Percentiles rank a stretch among this genome's conserved stretches.
These are phyloP conservation scores for Botrytis deweyae DNA, from an alignment of 2,329 filamentous ascomycete genomes.

Conservation along the genomic window DNA sequence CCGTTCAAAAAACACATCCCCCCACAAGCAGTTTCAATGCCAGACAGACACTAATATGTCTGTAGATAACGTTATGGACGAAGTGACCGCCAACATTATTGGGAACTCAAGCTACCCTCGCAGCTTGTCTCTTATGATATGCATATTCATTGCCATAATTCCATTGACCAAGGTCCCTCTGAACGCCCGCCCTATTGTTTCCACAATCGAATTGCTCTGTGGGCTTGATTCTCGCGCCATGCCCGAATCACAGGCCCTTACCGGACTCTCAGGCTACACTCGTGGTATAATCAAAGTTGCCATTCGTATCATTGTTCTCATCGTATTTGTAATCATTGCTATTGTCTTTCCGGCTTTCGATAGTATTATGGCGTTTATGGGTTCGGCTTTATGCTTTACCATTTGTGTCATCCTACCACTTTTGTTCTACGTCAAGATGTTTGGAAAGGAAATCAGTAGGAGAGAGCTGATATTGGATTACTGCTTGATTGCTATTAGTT, in stretches of 20 bases:
- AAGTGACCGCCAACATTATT: slow-evolving; percentile 89
- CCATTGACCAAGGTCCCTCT: slow-evolving; percentile 94
- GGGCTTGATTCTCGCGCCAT: slow-evolving; percentile 55
- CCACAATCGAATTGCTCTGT: slow-evolving; percentile 76
- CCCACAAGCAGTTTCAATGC: neutral
- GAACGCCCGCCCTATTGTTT: slow-evolving; percentile 83
- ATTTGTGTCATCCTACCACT: slow-evolving; percentile 92
- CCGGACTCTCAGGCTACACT: slow-evolving; percentile 56
- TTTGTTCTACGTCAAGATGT: slow-evolving; percentile 87
- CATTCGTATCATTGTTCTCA: slow-evolving; percentile 64
- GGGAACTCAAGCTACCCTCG: slow-evolving; percentile 71
- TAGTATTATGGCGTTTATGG: slow-evolving; percentile 74
- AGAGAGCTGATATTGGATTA: slow-evolving; percentile 67
- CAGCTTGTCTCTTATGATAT: slow-evolving; percentile 73
- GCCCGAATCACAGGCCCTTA: slow-evolving; percentile 47
- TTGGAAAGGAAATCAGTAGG: slow-evolving; percentile 66
- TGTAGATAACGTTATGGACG: slow-evolving; percentile 63
- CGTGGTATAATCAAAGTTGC: slow-evolving; percentile 57
- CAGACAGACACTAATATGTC: neutral
- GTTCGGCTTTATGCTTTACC: slow-evolving; percentile 85
- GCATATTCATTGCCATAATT: slow-evolving; percentile 85
- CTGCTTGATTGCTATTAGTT: slow-evolving; percentile 67
- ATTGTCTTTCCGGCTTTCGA: slow-evolving; percentile 68
- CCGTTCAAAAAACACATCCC: neutral
- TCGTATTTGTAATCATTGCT: slow-evolving; percentile 75